Base-by-base conservation (phyloP, 352 stramenopile genomes). In the Pythium utonaiense region DNA sequence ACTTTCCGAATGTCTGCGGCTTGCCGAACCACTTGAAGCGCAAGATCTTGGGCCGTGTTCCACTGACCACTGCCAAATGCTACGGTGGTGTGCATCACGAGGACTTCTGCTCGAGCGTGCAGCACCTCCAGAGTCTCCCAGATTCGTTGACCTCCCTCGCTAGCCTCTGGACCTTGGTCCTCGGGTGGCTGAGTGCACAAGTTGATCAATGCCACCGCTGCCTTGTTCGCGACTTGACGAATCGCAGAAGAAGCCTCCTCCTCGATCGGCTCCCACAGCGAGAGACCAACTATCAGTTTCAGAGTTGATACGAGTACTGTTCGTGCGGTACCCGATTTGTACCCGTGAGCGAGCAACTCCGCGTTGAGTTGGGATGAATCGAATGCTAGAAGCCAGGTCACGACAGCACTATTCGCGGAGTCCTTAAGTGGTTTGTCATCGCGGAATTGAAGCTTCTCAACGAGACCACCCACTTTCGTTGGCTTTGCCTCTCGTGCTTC, bases 201-300 rank as follows among this genome's bases (percentile, higher is more conserved):
- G 5, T 6, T 16, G 8, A 6, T 17, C 40, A 63, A 4, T 12
- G 31, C 30, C 1, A 41, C 27, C 8, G 55, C 62, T 12, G 56
- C 22, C 38, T 60, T 63, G 22, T 42, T 60, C 14, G 38, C 54
- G 21, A 57, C 33, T 33, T 64, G 62, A 9, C 62, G 28, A 3
- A 69, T 60, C 4, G 71, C 36, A 30, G 51, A 59, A 52, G 79
- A 81, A 0, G 24, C 53, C 31, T 74, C 65, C 22, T 84, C 68
- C 3, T 75, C 55, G 9, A 86, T 60, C 9, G 57, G 0, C 54
- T 83, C 82, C 12, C 54, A 68, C 28, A 83, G 76, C 49, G 41
- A 17, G 1, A 69, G 40, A 12, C 9, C 13, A 3, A 63, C 42
- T 5, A 55, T 38, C 28, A 64, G 40, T 17, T 57, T 40, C n/a